Conservation (phyloP, 306 rosid genomes). For the Glycyrrhiza uralensis region DNA sequence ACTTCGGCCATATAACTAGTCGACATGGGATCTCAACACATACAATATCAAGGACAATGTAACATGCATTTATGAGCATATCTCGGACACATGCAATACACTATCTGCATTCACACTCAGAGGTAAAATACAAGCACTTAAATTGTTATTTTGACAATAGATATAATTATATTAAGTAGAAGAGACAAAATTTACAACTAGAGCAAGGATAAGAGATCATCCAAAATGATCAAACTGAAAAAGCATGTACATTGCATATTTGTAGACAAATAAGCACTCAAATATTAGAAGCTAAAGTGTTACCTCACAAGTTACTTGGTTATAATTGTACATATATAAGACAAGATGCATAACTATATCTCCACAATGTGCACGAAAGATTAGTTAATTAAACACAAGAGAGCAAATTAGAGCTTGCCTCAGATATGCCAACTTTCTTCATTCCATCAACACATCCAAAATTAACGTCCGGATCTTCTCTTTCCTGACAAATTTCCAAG, state of each 20-base stretch:
- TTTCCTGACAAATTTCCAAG: slow-evolving; percentile 48
- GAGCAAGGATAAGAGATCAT: background rate
- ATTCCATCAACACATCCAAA: slow-evolving; percentile 60
- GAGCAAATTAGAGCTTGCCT: slow-evolving; percentile 55
- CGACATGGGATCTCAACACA: too few species aligned
- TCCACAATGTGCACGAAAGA: background rate
- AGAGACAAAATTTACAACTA: background rate
- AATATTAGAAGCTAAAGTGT: background rate
- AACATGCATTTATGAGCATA: background rate
- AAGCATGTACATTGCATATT: slow-evolving; percentile 1
- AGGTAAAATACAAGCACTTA: background rate
- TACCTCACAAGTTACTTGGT: background rate
- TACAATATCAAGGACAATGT: slow-evolving; percentile 3
- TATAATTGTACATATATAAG: background rate
- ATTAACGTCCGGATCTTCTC: slow-evolving; percentile 46
- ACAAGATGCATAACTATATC: slow-evolving; percentile 2
- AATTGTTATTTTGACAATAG: background rate
- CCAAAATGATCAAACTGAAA: background rate
- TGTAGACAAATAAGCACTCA: slow-evolving; percentile 4
- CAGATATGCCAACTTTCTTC: slow-evolving; percentile 61
- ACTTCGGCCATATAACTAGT: too few species aligned
- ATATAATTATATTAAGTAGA: slow-evolving; percentile 1
- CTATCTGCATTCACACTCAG: background rate
- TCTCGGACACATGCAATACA: slow-evolving; percentile 12
- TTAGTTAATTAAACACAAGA: background rate